A percentile compares a stretch with the other conserved stretches of the same genome.
These are phyloP conservation scores for Zalaria sp. DNA, from an alignment of 2,329 filamentous ascomycete species.

Conservation along the genomic window DNA sequence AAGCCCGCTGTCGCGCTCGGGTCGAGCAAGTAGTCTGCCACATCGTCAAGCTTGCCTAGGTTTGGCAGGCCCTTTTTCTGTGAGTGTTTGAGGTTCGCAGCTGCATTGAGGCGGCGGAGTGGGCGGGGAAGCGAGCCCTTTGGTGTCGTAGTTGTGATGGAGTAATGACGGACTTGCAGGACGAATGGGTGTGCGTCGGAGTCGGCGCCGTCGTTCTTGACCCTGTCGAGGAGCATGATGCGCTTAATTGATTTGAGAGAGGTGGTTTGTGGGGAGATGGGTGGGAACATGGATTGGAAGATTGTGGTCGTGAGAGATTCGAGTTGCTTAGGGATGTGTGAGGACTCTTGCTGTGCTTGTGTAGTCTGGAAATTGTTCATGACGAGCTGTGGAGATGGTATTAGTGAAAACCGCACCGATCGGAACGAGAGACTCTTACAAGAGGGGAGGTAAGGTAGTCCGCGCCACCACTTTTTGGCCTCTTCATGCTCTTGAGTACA, in stretches of 20 bases:
- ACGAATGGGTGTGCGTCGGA: constrained; percentile 41
- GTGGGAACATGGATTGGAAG: constrained; percentile 91
- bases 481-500: constrained; percentile 68
- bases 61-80: constrained; percentile 57
- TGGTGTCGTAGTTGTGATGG: constrained; percentile 78
- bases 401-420: neutral
- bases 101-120: constrained; percentile 69
- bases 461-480: constrained; percentile 62
- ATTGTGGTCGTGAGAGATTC: constrained; percentile 85
- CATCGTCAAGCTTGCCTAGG: constrained; percentile 78
- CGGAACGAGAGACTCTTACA: constrained; percentile 29
- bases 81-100: constrained; percentile 55
- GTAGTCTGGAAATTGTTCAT: constrained; percentile 89
- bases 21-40: constrained; percentile 87
- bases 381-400: constrained; percentile 46
- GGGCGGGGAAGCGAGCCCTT: constrained; percentile 60
- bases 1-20: constrained; percentile 64
- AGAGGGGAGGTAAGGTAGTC: constrained; percentile 77
- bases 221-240: constrained; percentile 80
- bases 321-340: constrained; percentile 76
- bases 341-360: constrained; percentile 30
- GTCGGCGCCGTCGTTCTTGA: constrained; percentile 29
- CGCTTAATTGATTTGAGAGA: constrained; percentile 85
- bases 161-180: constrained; percentile 82
- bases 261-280: constrained; percentile 82